phyloP scores from a whole-genome alignment of 2,329 filamentous ascomycete genomes.

The Botrytis tulipae region DNA sequence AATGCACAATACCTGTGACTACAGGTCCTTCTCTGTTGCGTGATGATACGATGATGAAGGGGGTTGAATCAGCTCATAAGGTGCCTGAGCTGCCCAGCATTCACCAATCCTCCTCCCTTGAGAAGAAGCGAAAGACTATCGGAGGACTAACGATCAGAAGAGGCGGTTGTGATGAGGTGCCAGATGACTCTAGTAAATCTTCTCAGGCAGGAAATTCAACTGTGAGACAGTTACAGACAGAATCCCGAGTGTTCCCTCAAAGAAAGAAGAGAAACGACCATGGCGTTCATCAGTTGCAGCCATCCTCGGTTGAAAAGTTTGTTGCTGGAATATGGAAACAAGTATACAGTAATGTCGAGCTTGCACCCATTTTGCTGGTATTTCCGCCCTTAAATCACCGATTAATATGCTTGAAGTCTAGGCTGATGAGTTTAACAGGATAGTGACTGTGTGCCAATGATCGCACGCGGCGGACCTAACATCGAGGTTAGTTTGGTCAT shows the following conservation, averaged over 20 bases:
- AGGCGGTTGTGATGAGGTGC: not conserved
- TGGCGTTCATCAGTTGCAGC: not conserved
- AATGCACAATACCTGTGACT: not conserved
- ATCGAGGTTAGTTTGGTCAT: not conserved
- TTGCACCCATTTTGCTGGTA: not conserved
- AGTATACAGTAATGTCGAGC: not conserved
- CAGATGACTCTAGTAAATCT: not conserved
- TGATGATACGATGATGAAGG: not conserved
- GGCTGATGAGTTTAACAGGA: not conserved
- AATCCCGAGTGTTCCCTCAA: not conserved
- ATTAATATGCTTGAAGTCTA: not conserved
- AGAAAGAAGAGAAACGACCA: not conserved
- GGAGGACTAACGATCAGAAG: not conserved
- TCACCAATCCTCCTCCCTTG: not conserved
- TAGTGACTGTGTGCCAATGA: not conserved
- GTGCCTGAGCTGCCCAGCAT: not conserved
- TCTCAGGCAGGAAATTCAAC: not conserved
- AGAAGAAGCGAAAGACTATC: not conserved
- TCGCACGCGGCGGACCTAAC: not conserved
- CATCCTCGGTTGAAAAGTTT: not conserved
- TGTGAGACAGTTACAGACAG: not conserved
- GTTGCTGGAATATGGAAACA: not conserved
- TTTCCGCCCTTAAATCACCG: not conserved
- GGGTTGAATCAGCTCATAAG: not conserved
- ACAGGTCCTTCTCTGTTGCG: not conserved